phyloP scores from a whole-genome alignment of 2,329 filamentous ascomycete genomes.

The Cladosporium sp. region DNA sequence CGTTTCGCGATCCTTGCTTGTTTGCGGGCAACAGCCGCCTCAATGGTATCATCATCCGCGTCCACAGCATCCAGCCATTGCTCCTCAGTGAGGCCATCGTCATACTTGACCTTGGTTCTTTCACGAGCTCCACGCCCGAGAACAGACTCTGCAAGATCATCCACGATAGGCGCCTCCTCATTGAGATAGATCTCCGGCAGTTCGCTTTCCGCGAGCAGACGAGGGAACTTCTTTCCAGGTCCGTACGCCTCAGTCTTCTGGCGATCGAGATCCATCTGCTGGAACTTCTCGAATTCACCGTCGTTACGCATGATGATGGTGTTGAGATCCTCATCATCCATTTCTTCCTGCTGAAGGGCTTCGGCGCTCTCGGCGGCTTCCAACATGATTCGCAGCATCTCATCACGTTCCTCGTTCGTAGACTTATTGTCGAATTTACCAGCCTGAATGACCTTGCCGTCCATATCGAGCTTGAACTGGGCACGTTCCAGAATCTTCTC shows the following conservation, averaged over 20 bases:
- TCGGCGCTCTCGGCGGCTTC: slow-evolving; percentile 70
- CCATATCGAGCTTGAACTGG: slow-evolving; percentile 97
- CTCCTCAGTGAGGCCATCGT: slow-evolving; percentile 95
- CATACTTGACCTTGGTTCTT: slow-evolving; percentile 88
- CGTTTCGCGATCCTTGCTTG: slow-evolving; percentile 78
- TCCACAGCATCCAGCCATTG: slow-evolving; percentile 99
- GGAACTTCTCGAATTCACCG: slow-evolving; percentile 71
- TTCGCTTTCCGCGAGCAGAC: slow-evolving; percentile 82
- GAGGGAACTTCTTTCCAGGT: slow-evolving; percentile 62
- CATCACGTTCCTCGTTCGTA: slow-evolving; percentile 95
- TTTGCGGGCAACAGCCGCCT: slow-evolving; percentile 87
- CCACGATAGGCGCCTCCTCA: slow-evolving; percentile 74
- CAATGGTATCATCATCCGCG: slow-evolving; percentile 89
- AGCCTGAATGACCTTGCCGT: slow-evolving; percentile 98
- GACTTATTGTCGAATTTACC: slow-evolving; percentile 99
- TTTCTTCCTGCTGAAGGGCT: slow-evolving; percentile 83
- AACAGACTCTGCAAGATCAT: slow-evolving; percentile 67
- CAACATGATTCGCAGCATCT: slow-evolving; percentile 87
- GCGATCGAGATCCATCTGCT: slow-evolving; percentile 75
- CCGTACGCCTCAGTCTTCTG: slow-evolving; percentile 65
- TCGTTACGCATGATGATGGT: slow-evolving; percentile 87
- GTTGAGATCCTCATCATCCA: slow-evolving; percentile 97
- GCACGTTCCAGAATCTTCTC: slow-evolving; percentile 97
- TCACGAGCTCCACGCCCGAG: slow-evolving; percentile 89
- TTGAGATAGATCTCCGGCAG: slow-evolving; percentile 90